Conservation (phyloP, 495 filamentous ascomycete species). For the Xeromyces bisporus region DNA sequence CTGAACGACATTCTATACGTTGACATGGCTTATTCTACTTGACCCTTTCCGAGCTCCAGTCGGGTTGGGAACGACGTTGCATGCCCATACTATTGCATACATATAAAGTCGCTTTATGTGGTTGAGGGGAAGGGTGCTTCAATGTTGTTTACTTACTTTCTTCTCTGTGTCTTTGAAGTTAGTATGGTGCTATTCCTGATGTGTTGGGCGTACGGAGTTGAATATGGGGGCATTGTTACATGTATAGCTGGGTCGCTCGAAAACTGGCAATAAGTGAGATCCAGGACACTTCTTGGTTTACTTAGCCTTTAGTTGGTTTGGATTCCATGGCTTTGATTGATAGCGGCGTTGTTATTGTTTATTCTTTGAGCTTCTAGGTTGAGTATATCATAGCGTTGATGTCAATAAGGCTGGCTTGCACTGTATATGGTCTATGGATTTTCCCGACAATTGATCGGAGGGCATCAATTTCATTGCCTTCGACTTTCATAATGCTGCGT, state of each 20-base stretch:
- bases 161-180: constrained; percentile 1
- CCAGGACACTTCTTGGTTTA: background rate
- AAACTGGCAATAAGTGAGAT: constrained; percentile 6
- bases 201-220: constrained; percentile 6
- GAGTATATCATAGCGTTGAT: too few species aligned
- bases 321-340: background rate
- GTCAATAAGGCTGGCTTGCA: too few species aligned
- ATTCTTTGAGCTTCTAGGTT: too few species aligned
- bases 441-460: too few species aligned
- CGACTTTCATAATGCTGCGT: too few species aligned
- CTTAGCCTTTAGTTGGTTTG: background rate
- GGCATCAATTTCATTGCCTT: too few species aligned
- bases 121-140: too few species aligned
- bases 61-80: constrained; percentile 6
- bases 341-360: constrained; percentile 3
- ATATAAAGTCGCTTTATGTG: constrained; percentile 1
- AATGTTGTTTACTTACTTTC: background rate
- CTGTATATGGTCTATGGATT: too few species aligned
- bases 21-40: background rate
- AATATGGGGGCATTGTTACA: constrained; percentile 2
- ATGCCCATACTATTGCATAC: constrained; percentile 5
- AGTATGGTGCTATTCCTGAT: background rate
- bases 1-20: background rate
- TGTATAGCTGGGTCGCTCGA: constrained; percentile 7
- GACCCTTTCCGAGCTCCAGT: background rate